Base-by-base conservation (phyloP, 768 basidiomycete genomes). In the Infundibulicybe gibba region DNA sequence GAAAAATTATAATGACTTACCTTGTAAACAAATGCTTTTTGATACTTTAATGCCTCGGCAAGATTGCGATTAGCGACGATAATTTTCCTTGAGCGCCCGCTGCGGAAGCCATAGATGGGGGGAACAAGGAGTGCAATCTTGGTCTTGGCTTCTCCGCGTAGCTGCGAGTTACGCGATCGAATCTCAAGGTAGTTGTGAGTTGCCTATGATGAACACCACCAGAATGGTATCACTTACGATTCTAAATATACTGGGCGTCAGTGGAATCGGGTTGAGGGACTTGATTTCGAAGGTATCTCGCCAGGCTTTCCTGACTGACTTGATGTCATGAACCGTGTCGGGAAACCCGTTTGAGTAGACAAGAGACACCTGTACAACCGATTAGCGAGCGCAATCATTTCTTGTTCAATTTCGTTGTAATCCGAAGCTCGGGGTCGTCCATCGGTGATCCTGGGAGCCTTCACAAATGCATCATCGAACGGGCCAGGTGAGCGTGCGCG, bases 61-160 rank as follows among this genome's bases (percentile, higher is more conserved):
- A 39, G 33, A 14, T 37, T 17, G 2, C 48, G 34, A 21, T 54
- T 57, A 4, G n/a, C 33, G 8, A 31, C 41, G 20, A 52, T 50
- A n/a, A 44, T 48, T 45, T 50, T 51, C 45, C 41, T 38, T 34
- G 54, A 45, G 12, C 49, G 33, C 11, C 50, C 49, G 30, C 34
- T 50, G 31, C 49, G 44, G 43, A 59, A 56, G 1, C 44, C 50
- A 33, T 37, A 54, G 11, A 48, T 32, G 15, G 35, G 6, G 15
- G 50, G 52, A 13, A 47, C 47, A 20, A 59, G 35, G 3, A 55
- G 48, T 19, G 30, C n/a, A 13, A 45, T 19, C 49, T 57, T 56
- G 6, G 54, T 58, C 48, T 60, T 60, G 31, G 53, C 25, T 50
- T 60, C 56, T 5, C 58, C 58, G 3, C 56, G 56, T 3, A 55